Base-by-base conservation (phyloP, 2,329 filamentous ascomycete species). In the Fusarium proliferatum region DNA sequence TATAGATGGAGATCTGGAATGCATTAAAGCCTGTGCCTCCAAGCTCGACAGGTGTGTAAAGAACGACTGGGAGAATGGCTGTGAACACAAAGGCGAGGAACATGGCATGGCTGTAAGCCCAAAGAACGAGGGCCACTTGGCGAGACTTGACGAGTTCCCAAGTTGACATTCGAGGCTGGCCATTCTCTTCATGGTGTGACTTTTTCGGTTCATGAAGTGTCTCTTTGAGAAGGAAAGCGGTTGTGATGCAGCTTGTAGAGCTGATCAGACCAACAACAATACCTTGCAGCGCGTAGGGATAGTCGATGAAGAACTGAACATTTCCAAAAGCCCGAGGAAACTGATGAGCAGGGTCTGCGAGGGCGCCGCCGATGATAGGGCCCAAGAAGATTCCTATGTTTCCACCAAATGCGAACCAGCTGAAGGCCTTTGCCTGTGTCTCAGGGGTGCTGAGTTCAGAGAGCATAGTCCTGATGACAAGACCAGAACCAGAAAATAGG, bases 401-500 rank as follows among this genome's bases (percentile, higher is more conserved):
- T 9, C 90, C 90, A 0, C 88, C 85, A 78, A 96, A 94, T 15
- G 93, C 92, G 78, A 95, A 95, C 85, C 90, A 93, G 77, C 91
- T 91, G 78, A 95, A 96, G 0, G 91, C 90, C 34, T 87, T 84
- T 0, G 93, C 93, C 81, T 95, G 93, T 0, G 91, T 95, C 70
- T 88, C 86, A 9, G 88, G 83, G 0, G 91, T 93, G 80, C 90
- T 92, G 74, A 91, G 89, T 81, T 96, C 94, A 23, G 89, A 88
- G 36, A 96, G 86, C 92, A 96, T 95, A 11, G 93, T 91, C 34
- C 94, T 87, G 62, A 96, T 89, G 10, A 93, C 92, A 60, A 96
- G 89, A 53, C 93, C 86, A 11, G 90, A 93, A 0, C 93, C 93
- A 0, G 91, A 90, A 79, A 96, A 95, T 9, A 94, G 81, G 3